Evolutionary conservation across 129 eudicot species (phyloP).

Genomic region (Deinandra increscens): DNA sequence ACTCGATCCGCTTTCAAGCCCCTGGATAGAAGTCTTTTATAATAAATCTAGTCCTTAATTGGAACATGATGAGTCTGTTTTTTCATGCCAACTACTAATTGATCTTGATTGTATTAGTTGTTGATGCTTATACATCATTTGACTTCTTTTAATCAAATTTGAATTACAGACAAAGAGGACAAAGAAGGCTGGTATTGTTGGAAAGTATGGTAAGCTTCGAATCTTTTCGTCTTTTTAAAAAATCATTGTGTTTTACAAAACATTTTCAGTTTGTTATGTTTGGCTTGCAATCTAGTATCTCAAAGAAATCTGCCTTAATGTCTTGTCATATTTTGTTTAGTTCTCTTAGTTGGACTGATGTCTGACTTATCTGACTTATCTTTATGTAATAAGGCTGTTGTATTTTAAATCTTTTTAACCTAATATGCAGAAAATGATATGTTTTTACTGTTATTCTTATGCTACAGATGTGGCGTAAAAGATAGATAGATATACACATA

Average conservation of each 20-base stretch:
- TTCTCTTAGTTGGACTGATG: neutral
- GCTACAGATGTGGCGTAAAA: neutral
- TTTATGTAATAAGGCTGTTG: neutral
- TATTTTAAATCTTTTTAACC: neutral
- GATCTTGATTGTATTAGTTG: neutral
- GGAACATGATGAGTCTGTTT: neutral
- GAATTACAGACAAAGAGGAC: slow-evolving; percentile 55
- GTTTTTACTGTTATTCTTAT: neutral
- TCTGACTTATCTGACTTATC: neutral
- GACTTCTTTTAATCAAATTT: slow-evolving; percentile 14
- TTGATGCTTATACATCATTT: neutral
- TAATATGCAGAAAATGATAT: neutral
- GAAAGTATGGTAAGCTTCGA: slow-evolving; percentile 47
- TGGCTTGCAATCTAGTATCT: neutral
- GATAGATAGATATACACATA: neutral
- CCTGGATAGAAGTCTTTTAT: neutral
- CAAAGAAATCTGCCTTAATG: neutral
- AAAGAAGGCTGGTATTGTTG: slow-evolving; percentile 65
- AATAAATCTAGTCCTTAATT: neutral
- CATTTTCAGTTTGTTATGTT: neutral
- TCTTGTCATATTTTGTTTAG: neutral
- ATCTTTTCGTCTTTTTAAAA: neutral
- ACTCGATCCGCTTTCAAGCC: neutral
- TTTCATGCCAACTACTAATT: neutral
- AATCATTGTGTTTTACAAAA: neutral